Percentiles rank a stretch among this genome's conserved stretches.
These are phyloP conservation scores for Verticillium alfalfae DNA, from an alignment of 2,329 filamentous ascomycete species.

Conservation along the genomic window DNA sequence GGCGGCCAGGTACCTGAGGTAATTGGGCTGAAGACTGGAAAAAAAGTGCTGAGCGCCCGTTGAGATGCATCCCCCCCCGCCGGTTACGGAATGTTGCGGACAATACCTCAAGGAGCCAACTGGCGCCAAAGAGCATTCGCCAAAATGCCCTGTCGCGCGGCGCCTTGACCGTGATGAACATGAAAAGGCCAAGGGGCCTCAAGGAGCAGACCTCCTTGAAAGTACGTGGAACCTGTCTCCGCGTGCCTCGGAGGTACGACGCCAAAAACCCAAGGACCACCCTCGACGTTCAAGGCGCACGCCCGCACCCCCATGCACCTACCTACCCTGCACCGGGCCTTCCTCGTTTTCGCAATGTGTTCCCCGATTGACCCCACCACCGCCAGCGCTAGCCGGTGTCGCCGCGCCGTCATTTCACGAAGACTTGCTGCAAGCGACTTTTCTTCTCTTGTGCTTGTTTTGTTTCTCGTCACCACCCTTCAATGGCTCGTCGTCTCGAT, in stretches of 20 bases:
- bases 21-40: not conserved
- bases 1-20: not conserved
- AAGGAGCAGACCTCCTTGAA: not conserved
- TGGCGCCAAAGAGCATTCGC: too few species aligned
- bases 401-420: not conserved
- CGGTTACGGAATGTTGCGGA: too few species aligned
- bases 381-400: not conserved
- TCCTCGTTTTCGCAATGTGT: not conserved
- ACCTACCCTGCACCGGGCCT: not conserved
- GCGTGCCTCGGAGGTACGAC: not conserved
- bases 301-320: not conserved
- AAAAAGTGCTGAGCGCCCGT: not conserved
- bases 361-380: not conserved
- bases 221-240: not conserved
- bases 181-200: not conserved
- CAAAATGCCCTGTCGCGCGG: too few species aligned
- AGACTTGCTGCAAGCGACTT: not conserved
- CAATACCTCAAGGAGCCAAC: too few species aligned
- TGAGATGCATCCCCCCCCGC: too few species aligned
- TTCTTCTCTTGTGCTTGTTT: not conserved
- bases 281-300: not conserved
- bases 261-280: not conserved
- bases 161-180: too few species aligned
- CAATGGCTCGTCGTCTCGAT: not conserved
- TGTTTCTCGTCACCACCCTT: not conserved